Base-by-base conservation (phyloP, 108 stramenopile species). In the Tribonema minus region DNA sequence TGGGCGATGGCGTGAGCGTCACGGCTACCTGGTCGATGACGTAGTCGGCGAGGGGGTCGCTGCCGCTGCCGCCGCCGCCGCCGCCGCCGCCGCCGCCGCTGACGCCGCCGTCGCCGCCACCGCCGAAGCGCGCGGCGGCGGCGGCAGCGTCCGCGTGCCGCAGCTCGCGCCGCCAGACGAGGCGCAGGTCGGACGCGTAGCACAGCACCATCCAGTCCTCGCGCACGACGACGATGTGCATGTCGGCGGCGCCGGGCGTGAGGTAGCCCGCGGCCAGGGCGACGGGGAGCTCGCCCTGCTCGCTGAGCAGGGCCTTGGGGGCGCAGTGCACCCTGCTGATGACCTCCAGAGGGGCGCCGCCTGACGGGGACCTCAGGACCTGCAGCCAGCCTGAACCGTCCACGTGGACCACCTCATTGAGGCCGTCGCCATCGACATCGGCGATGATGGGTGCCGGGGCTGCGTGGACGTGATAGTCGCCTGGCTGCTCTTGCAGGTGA, bases 191-290 rank as follows among this genome's bases (percentile, higher is more conserved):
- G 33, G 61, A 39, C 25, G 54, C 25, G 72, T 41, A 73, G 62
- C 72, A 73, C 61, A 64, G 28, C 3, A 73, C 72, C n/a, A 25
- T 64, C 72, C 62, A 73, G 27, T 73, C 72, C 61, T 73, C 62
- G 27, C 72, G 38, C 6, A 73, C 72, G 23, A 73, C 72, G 20
- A 73, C 72, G 12, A 73, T 1, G 62, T 38, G 71, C 60, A 15
- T 9, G 20, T 54, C 15, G 15, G 46, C 20, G 20, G 9, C 15
- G 20, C 20, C 46, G 9, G 20, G 20, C 9, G 46, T 15, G 15
- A 54, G 46, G 20, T 54, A 54, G 46, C 46, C 46, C 15, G 46
- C 20, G 46, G 46, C 46, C 20, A 54, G 46, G 20, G 46, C 46
- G 9, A 54, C 46, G 46, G n/a, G n/a, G n/a, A n/a, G n/a, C n/a